Evolutionary conservation across 164 flowering plant species (phyloP), one percentile per base, ranked within the genome.

Genomic region (Berberis thunbergii): DNA sequence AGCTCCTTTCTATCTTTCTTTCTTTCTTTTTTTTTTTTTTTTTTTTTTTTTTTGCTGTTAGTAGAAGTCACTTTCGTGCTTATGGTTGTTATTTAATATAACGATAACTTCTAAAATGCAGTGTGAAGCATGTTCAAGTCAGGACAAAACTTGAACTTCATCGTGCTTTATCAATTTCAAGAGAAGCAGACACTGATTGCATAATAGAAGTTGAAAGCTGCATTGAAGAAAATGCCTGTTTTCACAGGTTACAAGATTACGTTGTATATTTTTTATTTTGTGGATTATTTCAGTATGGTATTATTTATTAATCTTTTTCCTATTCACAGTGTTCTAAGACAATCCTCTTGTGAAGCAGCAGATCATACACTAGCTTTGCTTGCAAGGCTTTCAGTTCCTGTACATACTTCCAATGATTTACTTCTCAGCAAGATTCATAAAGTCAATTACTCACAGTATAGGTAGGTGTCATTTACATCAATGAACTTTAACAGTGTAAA

Each of bases 151-250:
- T 42, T 54, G 96, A 94, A 66, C 84, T 94, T 59, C 76, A 77
- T 58, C 78, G 81, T 66, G 89, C 90, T 59, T 70, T 94, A 61
- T 59, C 57, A 9, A 67, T 60, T 42, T 78, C 86, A 71, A 76
- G 76, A 60, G 76, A 75, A 44, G 81, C 69, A 54, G 77, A 79
- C 40, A 61, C 60, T 12, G 97, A 94, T 69, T 76, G 74, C 65
- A 66, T 94, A 6, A 82, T 94, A 67, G 99, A 94, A 78, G 85
- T 91, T 66, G 86, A 84, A 72, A 88, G 97, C 73, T 73, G 69
- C 69, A 94, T 94, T 69, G 83, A 84, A 64, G 75, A 77, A 42
- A 94, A 90, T 77, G 83, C 94, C 8, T 50, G 57, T 40, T 86
- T 91, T 68, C 99, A 94, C 76, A 86, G 97, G 98, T 93, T 70